Conservation (phyloP, 1,284 basidiomycete genomes). For the Tilletia indica region DNA sequence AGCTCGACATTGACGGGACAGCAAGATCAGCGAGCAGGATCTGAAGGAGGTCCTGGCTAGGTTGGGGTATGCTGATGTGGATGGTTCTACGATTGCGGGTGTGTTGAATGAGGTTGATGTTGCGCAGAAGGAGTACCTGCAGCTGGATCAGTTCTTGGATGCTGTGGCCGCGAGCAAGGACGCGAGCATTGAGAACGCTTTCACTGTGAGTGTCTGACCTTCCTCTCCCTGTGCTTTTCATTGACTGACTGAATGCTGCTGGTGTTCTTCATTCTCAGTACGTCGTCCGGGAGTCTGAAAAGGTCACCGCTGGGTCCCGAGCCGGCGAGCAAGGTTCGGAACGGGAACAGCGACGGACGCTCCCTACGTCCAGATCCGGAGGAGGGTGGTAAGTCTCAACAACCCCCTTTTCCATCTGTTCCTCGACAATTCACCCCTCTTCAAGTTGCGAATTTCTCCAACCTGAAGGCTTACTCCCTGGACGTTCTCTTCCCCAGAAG, state of each 20-base stretch:
- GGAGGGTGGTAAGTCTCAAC: slow-evolving; percentile 39
- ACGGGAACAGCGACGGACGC: slow-evolving; percentile 43
- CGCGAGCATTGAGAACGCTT: slow-evolving; percentile 42
- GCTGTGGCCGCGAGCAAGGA: slow-evolving; percentile 49
- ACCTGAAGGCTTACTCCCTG: too few relatives aligned
- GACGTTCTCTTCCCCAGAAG: too few relatives aligned
- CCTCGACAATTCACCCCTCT: too few relatives aligned
- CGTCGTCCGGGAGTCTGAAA: slow-evolving; percentile 43
- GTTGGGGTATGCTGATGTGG: slow-evolving; percentile 44
- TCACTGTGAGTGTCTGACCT: slow-evolving; percentile 25
- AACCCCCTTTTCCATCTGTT: too few relatives aligned
- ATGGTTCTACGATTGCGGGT: slow-evolving; percentile 39
- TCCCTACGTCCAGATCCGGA: slow-evolving; percentile 47
- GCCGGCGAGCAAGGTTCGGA: slow-evolving; percentile 39
- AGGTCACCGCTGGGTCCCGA: slow-evolving; percentile 37
- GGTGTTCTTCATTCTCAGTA: slow-evolving; percentile 13
- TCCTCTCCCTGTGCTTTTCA: neutral
- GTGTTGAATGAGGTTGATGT: slow-evolving; percentile 49
- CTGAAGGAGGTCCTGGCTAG: slow-evolving; percentile 42
- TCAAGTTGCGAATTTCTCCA: too few relatives aligned
- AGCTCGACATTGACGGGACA: slow-evolving; percentile 47
- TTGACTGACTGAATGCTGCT: neutral
- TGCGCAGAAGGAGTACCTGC: slow-evolving; percentile 40
- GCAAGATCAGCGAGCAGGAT: slow-evolving; percentile 45
- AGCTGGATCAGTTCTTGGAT: slow-evolving; percentile 50